Evolutionary conservation across 2,329 filamentous ascomycete genomes (phyloP).

Genomic region (Penicillium expansum): DNA sequence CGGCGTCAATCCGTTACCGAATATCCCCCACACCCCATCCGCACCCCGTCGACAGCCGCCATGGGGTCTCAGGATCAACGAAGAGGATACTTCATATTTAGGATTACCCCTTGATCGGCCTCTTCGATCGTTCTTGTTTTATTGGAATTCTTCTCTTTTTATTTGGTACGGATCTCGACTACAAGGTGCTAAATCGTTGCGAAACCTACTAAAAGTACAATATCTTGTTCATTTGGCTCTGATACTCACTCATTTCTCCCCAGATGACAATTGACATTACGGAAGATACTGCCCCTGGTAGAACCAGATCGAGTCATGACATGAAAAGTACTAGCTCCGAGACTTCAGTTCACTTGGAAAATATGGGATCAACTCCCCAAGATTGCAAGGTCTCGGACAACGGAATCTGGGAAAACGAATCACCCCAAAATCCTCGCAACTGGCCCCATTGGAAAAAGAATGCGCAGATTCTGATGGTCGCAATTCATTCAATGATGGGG

Average conservation of each 20-base stretch:
- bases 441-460: constrained; percentile 14
- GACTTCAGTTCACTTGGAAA: constrained; percentile 15
- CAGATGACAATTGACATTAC: not conserved
- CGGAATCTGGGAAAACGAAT: not conserved
- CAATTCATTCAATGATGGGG: constrained; percentile 56
- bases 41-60: not conserved
- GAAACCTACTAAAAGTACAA: not conserved
- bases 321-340: constrained; percentile 8
- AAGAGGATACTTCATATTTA: no score
- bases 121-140: no score
- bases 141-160: no score
- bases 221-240: no score
- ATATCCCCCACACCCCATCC: constrained; percentile 4
- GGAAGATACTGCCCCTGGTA: no score
- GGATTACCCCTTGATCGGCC: no score
- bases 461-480: constrained; percentile 52
- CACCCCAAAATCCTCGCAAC: constrained; percentile 21
- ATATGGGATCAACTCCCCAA: constrained; percentile 1
- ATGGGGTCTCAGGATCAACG: no score
- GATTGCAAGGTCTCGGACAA: not conserved
- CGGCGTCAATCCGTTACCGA: constrained; percentile 2
- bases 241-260: no score
- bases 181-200: not conserved
- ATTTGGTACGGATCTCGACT: no score
- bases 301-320: not conserved